Evolutionary conservation across 2,329 filamentous ascomycete species (phyloP).

Genomic region (Orbilia blumenaviensis): DNA sequence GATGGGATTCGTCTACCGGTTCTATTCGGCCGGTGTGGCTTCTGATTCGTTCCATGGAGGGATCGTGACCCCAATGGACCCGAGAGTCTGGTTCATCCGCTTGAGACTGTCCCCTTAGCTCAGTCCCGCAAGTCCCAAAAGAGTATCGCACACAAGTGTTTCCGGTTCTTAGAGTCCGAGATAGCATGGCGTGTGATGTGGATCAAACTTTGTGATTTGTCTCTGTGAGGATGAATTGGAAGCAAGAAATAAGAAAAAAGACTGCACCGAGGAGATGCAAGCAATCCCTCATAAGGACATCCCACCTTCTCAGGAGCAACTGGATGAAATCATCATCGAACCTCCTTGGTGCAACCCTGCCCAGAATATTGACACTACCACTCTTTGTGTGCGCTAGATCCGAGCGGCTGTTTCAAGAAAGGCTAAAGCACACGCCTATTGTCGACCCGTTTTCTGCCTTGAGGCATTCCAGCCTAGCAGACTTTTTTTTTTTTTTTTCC

Average conservation of each 20-base stretch:
- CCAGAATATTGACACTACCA: constrained; percentile 42
- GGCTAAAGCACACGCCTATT: constrained; percentile 16
- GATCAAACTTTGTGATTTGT: constrained; percentile 54
- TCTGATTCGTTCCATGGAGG: constrained; percentile 52
- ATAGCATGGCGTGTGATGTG: constrained; percentile 54
- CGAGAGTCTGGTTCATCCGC: constrained; percentile 54
- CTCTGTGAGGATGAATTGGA: constrained; percentile 53
- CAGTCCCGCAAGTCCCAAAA: constrained; percentile 54
- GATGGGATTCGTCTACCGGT: constrained; percentile 40
- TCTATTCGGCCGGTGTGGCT: constrained; percentile 51
- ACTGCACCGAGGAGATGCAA: constrained; percentile 26
- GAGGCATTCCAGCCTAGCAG: constrained; percentile 13
- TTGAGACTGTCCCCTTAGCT: constrained; percentile 50
- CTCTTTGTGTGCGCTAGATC: constrained; percentile 30
- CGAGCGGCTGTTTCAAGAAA: constrained; percentile 34
- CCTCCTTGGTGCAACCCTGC: constrained; percentile 37
- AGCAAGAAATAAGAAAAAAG: constrained; percentile 45
- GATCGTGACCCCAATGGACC: constrained; percentile 54
- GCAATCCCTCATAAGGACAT: constrained; percentile 36
- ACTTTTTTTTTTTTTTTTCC: constrained; percentile 33
- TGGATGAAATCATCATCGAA: constrained; percentile 26
- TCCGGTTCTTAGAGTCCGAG: constrained; percentile 52
- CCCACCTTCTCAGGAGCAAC: constrained; percentile 35
- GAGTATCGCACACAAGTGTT: constrained; percentile 53
- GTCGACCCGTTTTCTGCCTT: constrained; percentile 30